A percentile compares a stretch with the other conserved stretches of the same genome.
phyloP scores from a whole-genome alignment of 139 green algal species.

The Closterium sp. region DNA sequence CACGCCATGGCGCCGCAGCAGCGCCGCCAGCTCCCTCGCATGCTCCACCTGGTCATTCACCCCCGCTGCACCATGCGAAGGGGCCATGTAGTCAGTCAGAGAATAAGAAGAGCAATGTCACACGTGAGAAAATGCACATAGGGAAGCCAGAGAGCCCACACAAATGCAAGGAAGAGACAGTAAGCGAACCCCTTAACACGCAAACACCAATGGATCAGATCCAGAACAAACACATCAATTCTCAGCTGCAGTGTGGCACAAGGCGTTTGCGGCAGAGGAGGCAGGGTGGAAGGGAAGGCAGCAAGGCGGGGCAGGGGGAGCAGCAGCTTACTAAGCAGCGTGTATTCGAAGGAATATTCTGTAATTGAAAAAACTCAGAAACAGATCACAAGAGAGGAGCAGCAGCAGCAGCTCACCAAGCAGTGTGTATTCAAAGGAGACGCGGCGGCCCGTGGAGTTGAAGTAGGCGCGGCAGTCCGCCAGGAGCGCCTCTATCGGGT shows the following conservation, averaged over 20 bases:
- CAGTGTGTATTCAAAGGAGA: slow-evolving; percentile 98
- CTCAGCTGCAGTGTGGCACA: too few species aligned
- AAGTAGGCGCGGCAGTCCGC: slow-evolving; percentile 76
- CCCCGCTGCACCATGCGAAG: slow-evolving; percentile 47
- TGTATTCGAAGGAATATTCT: slow-evolving; percentile 99
- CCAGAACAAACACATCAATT: too few species aligned
- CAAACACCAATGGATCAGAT: too few species aligned
- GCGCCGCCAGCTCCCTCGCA: slow-evolving; percentile 71
- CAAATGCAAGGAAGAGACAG: too few species aligned
- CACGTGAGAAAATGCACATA: too few species aligned
- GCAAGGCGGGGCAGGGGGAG: too few species aligned
- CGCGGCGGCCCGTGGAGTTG: slow-evolving; percentile 70
- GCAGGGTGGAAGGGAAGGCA: not conserved
- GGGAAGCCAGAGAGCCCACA: too few species aligned
- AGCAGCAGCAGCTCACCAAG: slow-evolving; percentile 53
- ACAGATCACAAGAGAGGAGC: not conserved
- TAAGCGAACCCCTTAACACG: too few species aligned
- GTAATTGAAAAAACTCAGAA: too few species aligned
- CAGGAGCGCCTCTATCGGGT: slow-evolving; percentile 82
- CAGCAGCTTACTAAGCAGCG: slow-evolving; percentile 65
- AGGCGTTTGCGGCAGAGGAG: not conserved
- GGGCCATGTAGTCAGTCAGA: too few species aligned
- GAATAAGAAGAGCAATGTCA: too few species aligned
- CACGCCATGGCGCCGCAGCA: slow-evolving; percentile 72
- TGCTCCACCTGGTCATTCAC: slow-evolving; percentile 61